Evolutionary conservation across 2,329 filamentous ascomycete genomes (phyloP), one percentile per base, ranked within the genome.

Genomic region (Diaporthe aspalathi): DNA sequence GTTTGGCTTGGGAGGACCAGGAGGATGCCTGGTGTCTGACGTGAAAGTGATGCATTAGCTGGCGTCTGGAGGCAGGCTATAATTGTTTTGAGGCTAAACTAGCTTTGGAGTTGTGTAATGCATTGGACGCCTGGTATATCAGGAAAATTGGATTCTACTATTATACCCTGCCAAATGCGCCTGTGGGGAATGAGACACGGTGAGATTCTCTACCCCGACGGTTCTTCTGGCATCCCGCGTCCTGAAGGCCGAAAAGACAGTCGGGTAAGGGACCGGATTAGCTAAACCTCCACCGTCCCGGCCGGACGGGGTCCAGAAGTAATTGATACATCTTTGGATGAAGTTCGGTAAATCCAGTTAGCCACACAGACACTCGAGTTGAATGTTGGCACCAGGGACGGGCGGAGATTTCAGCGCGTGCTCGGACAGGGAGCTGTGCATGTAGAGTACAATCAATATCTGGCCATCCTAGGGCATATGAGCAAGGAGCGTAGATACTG

Each of bases 31-130:
- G 60, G 14, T 22, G 27, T 47, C 43, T 63, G 17, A 20, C 47
- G 32, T 49, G 43, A 20, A 29, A 47, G 1, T 50, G 27, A 22
- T 65, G 60, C 60, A 65, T 65, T 50, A 49, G 43, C 60, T 65
- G 60, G 60, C 60, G 60, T 65, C 45, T 65, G 50, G 45, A 65
- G 43, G 9, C 4, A 8, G 45, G n/a, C 38, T 50, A 35, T 29
- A 49, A 38, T 38, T 24, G 12, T 50, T 49, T 27, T 8, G 32
- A 38, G 45, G 60, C n/a, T 50, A 29, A 29, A 27, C 29, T 20
- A 38, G 29, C 22, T 22, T 50, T 38, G 45, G 60, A 65, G 60
- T 65, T 63, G 27, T 50, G 60, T 16, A 20, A 47, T 22, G 38
- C 14, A 17, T 24, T 22, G 20, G 35, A 29, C 24, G 22, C 43